Conservation (phyloP, 2,329 filamentous ascomycete genomes). For the Penicillium sp. region DNA sequence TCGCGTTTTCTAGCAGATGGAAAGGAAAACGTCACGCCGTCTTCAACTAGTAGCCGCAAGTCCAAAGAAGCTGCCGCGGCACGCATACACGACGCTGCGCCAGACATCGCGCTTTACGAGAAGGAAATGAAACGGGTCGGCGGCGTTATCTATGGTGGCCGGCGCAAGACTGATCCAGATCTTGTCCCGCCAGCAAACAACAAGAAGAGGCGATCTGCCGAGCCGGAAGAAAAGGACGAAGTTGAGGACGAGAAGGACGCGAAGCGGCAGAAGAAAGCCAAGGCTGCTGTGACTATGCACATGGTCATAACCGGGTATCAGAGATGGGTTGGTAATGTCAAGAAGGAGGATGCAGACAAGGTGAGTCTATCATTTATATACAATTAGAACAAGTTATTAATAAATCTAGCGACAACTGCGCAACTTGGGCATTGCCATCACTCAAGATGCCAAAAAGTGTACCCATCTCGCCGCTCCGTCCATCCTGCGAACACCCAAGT, state of each 20-base stretch:
- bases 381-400: neutral
- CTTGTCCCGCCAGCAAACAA: slow-evolving; percentile 29
- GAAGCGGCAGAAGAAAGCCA: slow-evolving; percentile 56
- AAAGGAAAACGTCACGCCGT: slow-evolving; percentile 83
- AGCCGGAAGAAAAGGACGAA: slow-evolving; percentile 43
- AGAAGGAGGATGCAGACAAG: slow-evolving; percentile 74
- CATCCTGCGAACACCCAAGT: slow-evolving; percentile 88
- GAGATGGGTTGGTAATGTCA: slow-evolving; percentile 70
- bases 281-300: slow-evolving; percentile 65
- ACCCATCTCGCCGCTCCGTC: slow-evolving; percentile 84
- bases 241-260: slow-evolving; percentile 53
- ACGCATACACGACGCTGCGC: slow-evolving; percentile 69
- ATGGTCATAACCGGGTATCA: slow-evolving; percentile 81
- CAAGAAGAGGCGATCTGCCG: slow-evolving; percentile 45
- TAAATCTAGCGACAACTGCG: slow-evolving; percentile 67
- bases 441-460: slow-evolving; percentile 69
- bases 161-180: slow-evolving; percentile 43
- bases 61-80: slow-evolving; percentile 83
- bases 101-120: slow-evolving; percentile 85
- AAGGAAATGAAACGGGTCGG: slow-evolving; percentile 84
- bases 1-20: slow-evolving; percentile 53
- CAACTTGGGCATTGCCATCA: slow-evolving; percentile 75
- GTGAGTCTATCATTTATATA: slow-evolving; percentile 48
- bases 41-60: slow-evolving; percentile 71
- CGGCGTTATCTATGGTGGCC: slow-evolving; percentile 59